Evolutionary conservation across 2,329 filamentous ascomycete genomes (phyloP).

Genomic region (Ophiocordyceps camponoti-rufipedis): DNA sequence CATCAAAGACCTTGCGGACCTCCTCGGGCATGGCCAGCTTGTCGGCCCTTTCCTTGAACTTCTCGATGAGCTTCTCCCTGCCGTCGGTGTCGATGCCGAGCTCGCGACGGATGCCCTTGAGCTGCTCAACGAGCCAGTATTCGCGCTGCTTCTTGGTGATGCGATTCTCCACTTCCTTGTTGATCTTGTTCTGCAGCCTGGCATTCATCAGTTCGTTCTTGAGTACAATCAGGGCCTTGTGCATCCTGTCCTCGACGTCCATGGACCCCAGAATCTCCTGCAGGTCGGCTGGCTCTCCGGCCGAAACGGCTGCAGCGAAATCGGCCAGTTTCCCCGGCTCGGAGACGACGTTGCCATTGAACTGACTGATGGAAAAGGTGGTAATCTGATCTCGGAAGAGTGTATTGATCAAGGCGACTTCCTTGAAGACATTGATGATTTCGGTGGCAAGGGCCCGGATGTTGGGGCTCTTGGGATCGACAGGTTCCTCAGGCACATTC

Average conservation of each 20-base stretch:
- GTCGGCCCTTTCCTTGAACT: conserved; percentile 85
- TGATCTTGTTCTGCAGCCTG: conserved; percentile 90
- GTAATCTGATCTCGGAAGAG: conserved; percentile 95
- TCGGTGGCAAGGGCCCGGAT: conserved; percentile 90
- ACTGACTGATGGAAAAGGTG: conserved; percentile 90
- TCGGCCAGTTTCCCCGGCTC: conserved; percentile 92
- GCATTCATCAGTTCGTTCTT: conserved; percentile 99
- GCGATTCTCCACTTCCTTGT: conserved; percentile 92
- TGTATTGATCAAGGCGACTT: conserved; percentile 83
- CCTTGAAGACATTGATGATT: conserved; percentile 97
- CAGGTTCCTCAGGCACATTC: conserved; percentile 74
- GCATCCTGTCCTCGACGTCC: conserved; percentile 81
- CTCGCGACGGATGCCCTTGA: conserved; percentile 95
- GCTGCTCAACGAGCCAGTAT: conserved; percentile 98
- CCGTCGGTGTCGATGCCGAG: conserved; percentile 93
- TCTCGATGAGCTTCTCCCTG: conserved; percentile 94
- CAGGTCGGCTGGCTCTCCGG: conserved; percentile 76
- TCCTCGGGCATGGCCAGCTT: conserved; percentile 94
- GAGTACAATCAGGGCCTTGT: conserved; percentile 77
- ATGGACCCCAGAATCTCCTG: conserved; percentile 81
- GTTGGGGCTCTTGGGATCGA: conserved; percentile 75
- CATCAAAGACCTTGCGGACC: conserved; percentile 94
- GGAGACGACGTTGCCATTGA: conserved; percentile 82
- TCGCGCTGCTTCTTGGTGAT: conserved; percentile 95
- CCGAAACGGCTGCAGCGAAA: conserved; percentile 93